These are phyloP conservation scores for Exidia glandulosa DNA, from an alignment of 768 basidiomycete genomes.

Conservation along the genomic window DNA sequence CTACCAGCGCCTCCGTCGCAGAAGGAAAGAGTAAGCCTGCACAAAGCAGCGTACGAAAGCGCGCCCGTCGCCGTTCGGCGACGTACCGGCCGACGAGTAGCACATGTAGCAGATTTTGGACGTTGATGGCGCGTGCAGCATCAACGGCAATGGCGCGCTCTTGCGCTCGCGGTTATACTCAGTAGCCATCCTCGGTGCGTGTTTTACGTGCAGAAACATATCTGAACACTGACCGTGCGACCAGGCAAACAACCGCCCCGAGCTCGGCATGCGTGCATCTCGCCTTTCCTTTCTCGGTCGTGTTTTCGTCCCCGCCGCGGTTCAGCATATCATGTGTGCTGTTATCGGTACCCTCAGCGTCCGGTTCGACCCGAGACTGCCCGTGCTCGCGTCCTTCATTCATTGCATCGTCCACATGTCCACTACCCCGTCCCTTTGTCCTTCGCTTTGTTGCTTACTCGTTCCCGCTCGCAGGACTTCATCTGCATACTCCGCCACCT, in stretches of 20 bases:
- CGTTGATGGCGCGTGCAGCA: slow-evolving; percentile 77
- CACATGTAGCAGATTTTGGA: slow-evolving; percentile 47
- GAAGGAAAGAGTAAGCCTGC: slow-evolving; percentile 6
- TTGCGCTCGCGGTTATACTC: slow-evolving; percentile 69
- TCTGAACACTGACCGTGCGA: slow-evolving; percentile 37
- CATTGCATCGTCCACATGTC: no score
- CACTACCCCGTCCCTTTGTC: no score
- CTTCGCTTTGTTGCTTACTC: no score
- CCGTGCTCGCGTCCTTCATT: no score
- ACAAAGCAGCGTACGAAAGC: slow-evolving; percentile 4
- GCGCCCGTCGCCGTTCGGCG: slow-evolving; percentile 2
- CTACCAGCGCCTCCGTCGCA: slow-evolving; percentile 2
- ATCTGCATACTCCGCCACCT: slow-evolving; percentile 62
- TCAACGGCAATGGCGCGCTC: slow-evolving; percentile 61
- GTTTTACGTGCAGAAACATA: slow-evolving; percentile 46
- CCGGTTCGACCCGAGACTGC: no score
- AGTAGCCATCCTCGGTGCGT: slow-evolving; percentile 50
- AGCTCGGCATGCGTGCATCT: neutral
- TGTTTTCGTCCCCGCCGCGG: neutral
- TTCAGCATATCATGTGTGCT: slow-evolving; percentile 77
- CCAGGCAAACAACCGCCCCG: slow-evolving; percentile 22
- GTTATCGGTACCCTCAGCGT: no score
- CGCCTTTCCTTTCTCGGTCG: neutral
- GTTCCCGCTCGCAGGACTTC: slow-evolving; percentile 65
- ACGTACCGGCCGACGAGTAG: slow-evolving; percentile 13